Percentiles rank a stretch among this genome's conserved stretches.
These are phyloP conservation scores for Chaetomidium leptoderma DNA, from an alignment of 495 filamentous ascomycete species.

Conservation along the genomic window DNA sequence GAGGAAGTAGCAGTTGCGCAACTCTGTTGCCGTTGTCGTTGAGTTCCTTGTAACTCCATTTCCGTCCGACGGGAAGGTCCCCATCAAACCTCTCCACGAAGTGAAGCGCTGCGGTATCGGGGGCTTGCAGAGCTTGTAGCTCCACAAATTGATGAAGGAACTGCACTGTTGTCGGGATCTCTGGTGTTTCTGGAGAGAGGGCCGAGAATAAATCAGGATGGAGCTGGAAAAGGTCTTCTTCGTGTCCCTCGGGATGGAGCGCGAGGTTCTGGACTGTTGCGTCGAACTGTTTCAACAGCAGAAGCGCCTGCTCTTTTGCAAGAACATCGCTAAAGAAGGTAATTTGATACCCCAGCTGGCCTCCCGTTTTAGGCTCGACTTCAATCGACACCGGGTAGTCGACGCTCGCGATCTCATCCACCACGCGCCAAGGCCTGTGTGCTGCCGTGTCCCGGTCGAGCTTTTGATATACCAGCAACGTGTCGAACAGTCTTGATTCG, in stretches of 20 bases:
- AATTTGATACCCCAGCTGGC: constrained; percentile 52
- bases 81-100: constrained; percentile 49
- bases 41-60: constrained; percentile 61
- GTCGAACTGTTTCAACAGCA: constrained; percentile 62
- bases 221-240: constrained; percentile 20
- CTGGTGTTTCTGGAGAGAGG: constrained; percentile 45
- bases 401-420: constrained; percentile 39
- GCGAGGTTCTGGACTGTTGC: constrained; percentile 47
- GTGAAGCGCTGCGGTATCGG: constrained; percentile 54
- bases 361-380: constrained; percentile 49
- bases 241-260: constrained; percentile 28
- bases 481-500: constrained; percentile 65
- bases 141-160: constrained; percentile 65
- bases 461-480: constrained; percentile 76
- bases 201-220: constrained; percentile 48
- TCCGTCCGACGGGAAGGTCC: constrained; percentile 28
- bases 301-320: constrained; percentile 56
- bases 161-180: constrained; percentile 39
- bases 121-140: constrained; percentile 31
- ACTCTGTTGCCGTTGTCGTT: constrained; percentile 57
- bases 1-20: constrained; percentile 48
- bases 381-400: constrained; percentile 71
- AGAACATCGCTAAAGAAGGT: constrained; percentile 59
- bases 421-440: constrained; percentile 24
- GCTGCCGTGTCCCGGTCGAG: constrained; percentile 6